Evolutionary conservation across 352 stramenopile species (phyloP).

Genomic region (Globisporangium viniferum): DNA sequence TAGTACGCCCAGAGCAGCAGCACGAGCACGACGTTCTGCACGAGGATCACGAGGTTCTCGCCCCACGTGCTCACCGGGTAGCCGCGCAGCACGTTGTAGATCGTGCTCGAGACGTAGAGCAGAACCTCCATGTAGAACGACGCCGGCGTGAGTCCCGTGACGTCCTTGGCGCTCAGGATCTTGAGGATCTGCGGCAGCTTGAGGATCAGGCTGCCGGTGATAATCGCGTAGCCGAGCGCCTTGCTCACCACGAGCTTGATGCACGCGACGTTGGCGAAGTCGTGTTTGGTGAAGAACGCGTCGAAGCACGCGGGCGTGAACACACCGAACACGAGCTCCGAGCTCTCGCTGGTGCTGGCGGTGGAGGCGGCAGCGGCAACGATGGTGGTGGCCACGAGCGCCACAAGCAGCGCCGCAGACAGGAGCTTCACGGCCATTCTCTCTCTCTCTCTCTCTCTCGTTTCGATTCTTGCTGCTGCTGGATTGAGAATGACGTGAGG

Average conservation of each 20-base stretch:
- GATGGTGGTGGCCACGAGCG: conserved; percentile 9
- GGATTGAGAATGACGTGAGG: background rate
- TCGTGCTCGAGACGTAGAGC: conserved; percentile 74
- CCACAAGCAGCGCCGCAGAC: conserved; percentile 15
- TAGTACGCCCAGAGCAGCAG: conserved; percentile 76
- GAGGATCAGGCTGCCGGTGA: conserved; percentile 79
- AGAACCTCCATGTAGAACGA: conserved; percentile 90
- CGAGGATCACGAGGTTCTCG: conserved; percentile 83
- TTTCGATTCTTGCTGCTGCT: background rate
- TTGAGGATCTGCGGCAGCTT: conserved; percentile 90
- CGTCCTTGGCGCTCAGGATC: conserved; percentile 74
- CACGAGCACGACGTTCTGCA: conserved; percentile 83
- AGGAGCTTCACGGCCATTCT: conserved; percentile 3
- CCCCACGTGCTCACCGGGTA: conserved; percentile 87
- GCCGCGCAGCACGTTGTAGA: conserved; percentile 82
- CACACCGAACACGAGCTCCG: conserved; percentile 64
- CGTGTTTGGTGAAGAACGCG: conserved; percentile 73
- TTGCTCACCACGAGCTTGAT: conserved; percentile 86
- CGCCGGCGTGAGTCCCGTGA: conserved; percentile 78
- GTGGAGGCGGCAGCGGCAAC: background rate
- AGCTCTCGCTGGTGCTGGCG: conserved; percentile 11
- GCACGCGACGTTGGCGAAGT: conserved; percentile 81
- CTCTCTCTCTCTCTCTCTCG: background rate
- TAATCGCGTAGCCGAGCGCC: conserved; percentile 84
- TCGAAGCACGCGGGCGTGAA: conserved; percentile 79